Conservation (phyloP, 2,329 filamentous ascomycete species). For the Trichoderma atroviride region DNA sequence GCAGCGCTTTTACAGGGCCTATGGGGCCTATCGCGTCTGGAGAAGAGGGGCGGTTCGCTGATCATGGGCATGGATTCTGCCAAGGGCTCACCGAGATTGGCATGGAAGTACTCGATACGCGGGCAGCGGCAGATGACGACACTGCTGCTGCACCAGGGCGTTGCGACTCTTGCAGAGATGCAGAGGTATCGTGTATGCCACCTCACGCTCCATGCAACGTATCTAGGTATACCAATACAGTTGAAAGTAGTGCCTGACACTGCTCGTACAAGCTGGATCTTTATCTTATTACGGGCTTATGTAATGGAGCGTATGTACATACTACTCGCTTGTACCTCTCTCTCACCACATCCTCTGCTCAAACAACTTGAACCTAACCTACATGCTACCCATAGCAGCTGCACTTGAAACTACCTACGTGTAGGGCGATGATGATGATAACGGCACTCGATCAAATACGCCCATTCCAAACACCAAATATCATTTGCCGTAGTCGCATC, state of each 20-base stretch:
- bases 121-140: background rate
- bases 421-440: background rate
- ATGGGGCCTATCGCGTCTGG: background rate
- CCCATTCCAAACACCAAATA: background rate
- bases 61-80: background rate
- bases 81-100: conserved; percentile 15
- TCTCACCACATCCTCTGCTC: background rate
- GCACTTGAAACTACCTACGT: background rate
- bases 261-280: background rate
- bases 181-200: background rate
- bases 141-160: background rate
- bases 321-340: background rate
- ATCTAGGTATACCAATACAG: too few relatives aligned
- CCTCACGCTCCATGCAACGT: background rate
- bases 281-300: background rate
- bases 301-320: background rate
- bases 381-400: background rate
- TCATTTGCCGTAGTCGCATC: background rate
- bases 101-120: background rate
- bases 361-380: background rate
- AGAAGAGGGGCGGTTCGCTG: conserved; percentile 17
- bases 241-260: background rate
- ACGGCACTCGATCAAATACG: background rate
- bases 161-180: background rate
- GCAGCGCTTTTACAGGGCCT: conserved; percentile 5